phyloP scores from a whole-genome alignment of 2,329 filamentous ascomycete species.

The Monosporascus cannonballus region DNA sequence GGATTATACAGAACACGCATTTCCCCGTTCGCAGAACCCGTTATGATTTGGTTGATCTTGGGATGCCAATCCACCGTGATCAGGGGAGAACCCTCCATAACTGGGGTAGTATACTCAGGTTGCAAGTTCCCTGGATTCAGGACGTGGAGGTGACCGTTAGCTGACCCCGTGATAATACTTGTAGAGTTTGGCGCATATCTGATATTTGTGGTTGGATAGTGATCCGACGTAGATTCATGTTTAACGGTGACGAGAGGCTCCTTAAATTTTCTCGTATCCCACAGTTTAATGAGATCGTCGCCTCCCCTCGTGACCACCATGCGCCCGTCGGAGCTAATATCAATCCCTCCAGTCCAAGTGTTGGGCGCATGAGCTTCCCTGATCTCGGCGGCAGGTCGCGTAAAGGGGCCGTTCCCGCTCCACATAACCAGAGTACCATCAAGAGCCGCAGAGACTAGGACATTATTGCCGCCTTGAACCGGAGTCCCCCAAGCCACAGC shows the following conservation, averaged over 20 bases:
- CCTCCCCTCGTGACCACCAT: constrained; percentile 88
- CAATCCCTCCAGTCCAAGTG: constrained; percentile 88
- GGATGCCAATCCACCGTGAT: constrained; percentile 88
- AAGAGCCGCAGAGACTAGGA: constrained; percentile 75
- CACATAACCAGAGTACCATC: constrained; percentile 93
- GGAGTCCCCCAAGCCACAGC: constrained; percentile 80
- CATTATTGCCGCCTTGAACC: constrained; percentile 67
- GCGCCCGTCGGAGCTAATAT: constrained; percentile 84
- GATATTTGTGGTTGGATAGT: constrained; percentile 82
- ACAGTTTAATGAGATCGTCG: constrained; percentile 89
- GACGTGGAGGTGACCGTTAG: constrained; percentile 81
- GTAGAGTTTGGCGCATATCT: constrained; percentile 79
- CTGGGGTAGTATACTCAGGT: constrained; percentile 76
- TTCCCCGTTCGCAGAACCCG: constrained; percentile 85
- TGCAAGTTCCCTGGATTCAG: constrained; percentile 87
- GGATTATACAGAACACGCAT: constrained; percentile 90
- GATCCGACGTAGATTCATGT: constrained; percentile 75
- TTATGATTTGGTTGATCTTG: constrained; percentile 93
- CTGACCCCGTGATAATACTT: constrained; percentile 84
- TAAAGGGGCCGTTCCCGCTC: constrained; percentile 79
- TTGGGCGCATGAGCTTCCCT: constrained; percentile 73
- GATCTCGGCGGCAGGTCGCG: constrained; percentile 76
- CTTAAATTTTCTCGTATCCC: constrained; percentile 96
- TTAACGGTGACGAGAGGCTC: constrained; percentile 72
- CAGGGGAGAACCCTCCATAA: constrained; percentile 79